phyloP scores from a whole-genome alignment of 257 asterid genomes.

The Marsdenia floribunda region DNA sequence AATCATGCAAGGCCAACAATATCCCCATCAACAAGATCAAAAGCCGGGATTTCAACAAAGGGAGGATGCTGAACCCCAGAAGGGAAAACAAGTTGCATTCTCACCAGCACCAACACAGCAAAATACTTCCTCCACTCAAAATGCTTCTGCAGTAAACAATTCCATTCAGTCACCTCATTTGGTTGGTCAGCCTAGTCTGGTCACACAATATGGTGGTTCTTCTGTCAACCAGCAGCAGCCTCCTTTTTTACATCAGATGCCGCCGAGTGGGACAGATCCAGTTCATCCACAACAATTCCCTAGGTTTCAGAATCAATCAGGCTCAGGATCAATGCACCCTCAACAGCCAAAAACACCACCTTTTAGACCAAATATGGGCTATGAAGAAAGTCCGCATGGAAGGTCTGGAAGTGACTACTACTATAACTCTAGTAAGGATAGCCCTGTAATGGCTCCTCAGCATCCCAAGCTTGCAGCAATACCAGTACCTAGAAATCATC shows the following conservation, averaged over 20 bases:
- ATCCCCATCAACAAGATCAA: conserved; percentile 58
- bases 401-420: conserved; percentile 59
- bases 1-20: conserved; percentile 48
- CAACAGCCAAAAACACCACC: conserved; percentile 51
- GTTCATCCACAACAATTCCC: conserved; percentile 46
- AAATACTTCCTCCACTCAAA: conserved; percentile 40
- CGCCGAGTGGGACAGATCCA: conserved; percentile 41
- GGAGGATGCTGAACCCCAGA: conserved; percentile 49
- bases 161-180: conserved; percentile 37
- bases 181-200: conserved; percentile 45
- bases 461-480: conserved; percentile 82
- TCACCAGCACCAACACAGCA: conserved; percentile 60
- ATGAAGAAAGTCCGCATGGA: conserved; percentile 58
- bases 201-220: conserved; percentile 39
- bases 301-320: conserved; percentile 57
- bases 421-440: conserved; percentile 43
- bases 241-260: conserved; percentile 34
- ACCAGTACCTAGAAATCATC: conserved; percentile 66
- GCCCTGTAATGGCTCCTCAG: conserved; percentile 41
- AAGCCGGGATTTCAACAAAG: conserved; percentile 45
- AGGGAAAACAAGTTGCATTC: conserved; percentile 57
- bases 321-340: conserved; percentile 49
- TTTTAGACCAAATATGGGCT: conserved; percentile 50
- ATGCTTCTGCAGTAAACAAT: conserved; percentile 33
- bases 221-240: conserved; percentile 45